Evolutionary conservation across 441 rosid species (phyloP), one percentile per base, ranked within the genome.

Genomic region (Francoa sonchifolia): DNA sequence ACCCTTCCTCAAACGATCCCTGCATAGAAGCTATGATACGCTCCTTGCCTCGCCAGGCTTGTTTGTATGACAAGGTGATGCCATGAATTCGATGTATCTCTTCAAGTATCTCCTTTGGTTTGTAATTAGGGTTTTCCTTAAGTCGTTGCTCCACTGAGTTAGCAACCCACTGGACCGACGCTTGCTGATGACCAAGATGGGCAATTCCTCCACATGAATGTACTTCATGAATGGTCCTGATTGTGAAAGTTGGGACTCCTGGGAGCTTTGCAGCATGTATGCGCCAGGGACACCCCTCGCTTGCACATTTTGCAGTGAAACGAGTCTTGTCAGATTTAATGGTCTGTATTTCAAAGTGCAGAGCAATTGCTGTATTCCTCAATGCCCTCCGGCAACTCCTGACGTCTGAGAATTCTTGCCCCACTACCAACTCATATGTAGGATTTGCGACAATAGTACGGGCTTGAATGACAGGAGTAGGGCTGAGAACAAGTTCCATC

Each of bases 11-110:
- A 28, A 89, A 89, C 16, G 98, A 82, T 14, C 98, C 96, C 7
- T 95, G 86, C 95, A 89, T 79, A 8, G 79, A 83, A 11, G 94
- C 89, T 94, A 85, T 82, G 47, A 82, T 82, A 15, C 94, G 82
- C 61, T 89, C 96, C 61, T 89, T 89, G 41, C 97, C 97, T 41
- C 97, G 81, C 95, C 98, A 89, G n/a, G 96, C 98, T 71, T 85
- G 96, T 66, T 85, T 89, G 69, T 85, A 89, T 0, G 98, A 85
- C 25, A 89, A 59, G 28, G 98, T 76, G 41, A 89, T 85, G 8
- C 98, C 98, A 35, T 85, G 96, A 23, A 68, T 74, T 31, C 92
- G 70, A 42, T 85, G 98, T 40, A 89, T 85, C 77, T 89, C 96
- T 65, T 89, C 96, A 36, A 82, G 64, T 53, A 85, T 89, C 73